Evolutionary conservation across 2,329 filamentous ascomycete species (phyloP), one percentile per base, ranked within the genome.

Genomic region (Chrysoporthe cubensis): DNA sequence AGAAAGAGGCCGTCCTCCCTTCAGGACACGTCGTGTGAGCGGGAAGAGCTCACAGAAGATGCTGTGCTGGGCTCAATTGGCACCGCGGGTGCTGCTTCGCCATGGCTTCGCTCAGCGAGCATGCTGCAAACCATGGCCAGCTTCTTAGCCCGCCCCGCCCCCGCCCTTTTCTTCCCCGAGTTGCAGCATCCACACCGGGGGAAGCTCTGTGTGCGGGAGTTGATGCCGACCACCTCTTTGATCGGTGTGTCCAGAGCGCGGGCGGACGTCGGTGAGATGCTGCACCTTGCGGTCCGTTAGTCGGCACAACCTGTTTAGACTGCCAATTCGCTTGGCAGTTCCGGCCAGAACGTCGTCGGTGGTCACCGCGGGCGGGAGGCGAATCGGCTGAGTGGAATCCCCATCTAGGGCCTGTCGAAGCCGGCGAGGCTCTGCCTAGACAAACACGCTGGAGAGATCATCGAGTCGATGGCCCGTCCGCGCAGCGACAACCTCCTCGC

Each of bases 211-310:
- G 34, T 57, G 32, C 34, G 54, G 54, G 54, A 11, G 54, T 57
- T 18, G 54, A 57, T 37, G 54, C 57, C 37, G 16, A 43, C 26
- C 59, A 61, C 34, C 32, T 43, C 21, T 18, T n/a, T 48, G 14
- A 42, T n/a, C n/a, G 6, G 14, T 18, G 8, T 46, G 59, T 44
- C 57, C 57, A n/a, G 18, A 16, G 40, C n/a, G 8, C 37, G 59
- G 59, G 42, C 43, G 48, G 43, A 61, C 42, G 57, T 60, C 57
- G 40, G 40, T 40, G 40, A 60, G 37, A 60, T 26, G 26, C 57
- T 21, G 40, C 21, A 14, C 37, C 57, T 13, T 43, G 57, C 40
- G 14, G 57, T 18, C 57, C 18, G 7, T 44, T 18, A 43, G n/a
- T 43, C 57, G 40, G 57, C 9, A 4, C 16, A 8, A 16, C 21